Base-by-base conservation (phyloP, 2,329 filamentous ascomycete species). In the Neonectria faginata region DNA sequence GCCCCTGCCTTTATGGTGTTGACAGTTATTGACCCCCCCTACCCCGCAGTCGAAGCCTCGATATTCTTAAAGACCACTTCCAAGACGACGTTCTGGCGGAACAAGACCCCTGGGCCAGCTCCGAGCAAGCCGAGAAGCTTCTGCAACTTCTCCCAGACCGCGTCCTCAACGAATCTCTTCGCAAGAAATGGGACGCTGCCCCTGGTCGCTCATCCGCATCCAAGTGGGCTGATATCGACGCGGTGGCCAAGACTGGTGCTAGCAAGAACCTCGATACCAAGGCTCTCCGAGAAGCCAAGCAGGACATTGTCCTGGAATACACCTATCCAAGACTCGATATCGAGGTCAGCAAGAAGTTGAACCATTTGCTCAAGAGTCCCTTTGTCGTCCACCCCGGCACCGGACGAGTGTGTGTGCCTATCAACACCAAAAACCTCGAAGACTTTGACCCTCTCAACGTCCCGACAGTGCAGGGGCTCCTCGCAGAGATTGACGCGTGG, bases 331-430 rank as follows among this genome's bases (percentile, higher is more conserved):
- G 96, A 42, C 91, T 99, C 59, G 96, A 99, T 84, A 94, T 96
- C 66, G 94, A 97, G 79, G 96, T 99, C 77, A 96, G 92, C 76
- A 98, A 98, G 84, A 97, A 97, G 78, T 88, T 97, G 62, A 98
- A 97, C 82, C 96, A 99, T 86, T 88, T 99, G 85, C 89, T 99
- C 72, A 99, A 99, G 79, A 94, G 91, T 67, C 96, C 96, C 0
- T 99, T 99, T 75, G 95, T 97, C 65, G 91, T 99, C 41, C 96
- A 99, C 77, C 96, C 96, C 0, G 94, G 94, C 18, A 99, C 96
- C 0, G 95, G 96, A 1, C 84, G 95, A 59, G 93, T 99, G 7
- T 99, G 96, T 82, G 96, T 99, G 56, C 96, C 96, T 2, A 98
- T 99, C 73, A 92, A 98, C 76, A 87, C 89, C 1, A 82, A 75